Percentiles rank a stretch among this genome's conserved stretches.
phyloP scores from a whole-genome alignment of 1,284 basidiomycete species.

The Malassezia yamatoensis region DNA sequence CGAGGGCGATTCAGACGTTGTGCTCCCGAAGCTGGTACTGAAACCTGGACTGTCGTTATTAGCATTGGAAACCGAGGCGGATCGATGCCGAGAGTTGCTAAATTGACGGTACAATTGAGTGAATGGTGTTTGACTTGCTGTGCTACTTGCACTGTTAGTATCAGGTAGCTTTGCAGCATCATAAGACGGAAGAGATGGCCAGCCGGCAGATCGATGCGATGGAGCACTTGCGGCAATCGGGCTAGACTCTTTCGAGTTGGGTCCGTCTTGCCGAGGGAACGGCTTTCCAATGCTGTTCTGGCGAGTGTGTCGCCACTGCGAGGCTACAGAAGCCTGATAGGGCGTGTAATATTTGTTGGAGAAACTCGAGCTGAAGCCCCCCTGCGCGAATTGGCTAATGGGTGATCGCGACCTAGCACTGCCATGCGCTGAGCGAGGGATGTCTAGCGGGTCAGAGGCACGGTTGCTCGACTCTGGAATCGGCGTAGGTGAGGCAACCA shows the following conservation, averaged over 20 bases:
- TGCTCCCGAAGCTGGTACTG: conserved; percentile 1
- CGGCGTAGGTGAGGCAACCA: conserved; percentile 2
- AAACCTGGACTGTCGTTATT: not conserved
- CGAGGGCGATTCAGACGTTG: not conserved
- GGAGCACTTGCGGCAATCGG: not conserved
- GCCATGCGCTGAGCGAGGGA: not conserved
- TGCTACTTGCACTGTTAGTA: not conserved
- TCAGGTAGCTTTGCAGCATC: not conserved
- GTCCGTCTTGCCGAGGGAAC: not conserved
- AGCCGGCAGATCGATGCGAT: not conserved
- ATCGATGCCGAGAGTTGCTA: not conserved
- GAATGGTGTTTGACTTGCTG: not conserved
- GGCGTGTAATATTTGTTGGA: not conserved
- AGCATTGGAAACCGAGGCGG: not conserved
- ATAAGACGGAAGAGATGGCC: not conserved
- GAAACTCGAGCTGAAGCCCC: not conserved
- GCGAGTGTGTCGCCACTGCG: not conserved
- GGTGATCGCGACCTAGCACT: not conserved
- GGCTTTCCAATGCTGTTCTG: conserved; percentile 1
- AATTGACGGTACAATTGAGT: conserved; percentile 1
- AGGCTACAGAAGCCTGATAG: not conserved
- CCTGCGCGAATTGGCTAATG: not conserved
- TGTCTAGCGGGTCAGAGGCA: not conserved
- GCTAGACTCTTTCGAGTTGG: not conserved
- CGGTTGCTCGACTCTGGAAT: conserved; percentile 1